Evolutionary conservation across 2,329 filamentous ascomycete genomes (phyloP).

Genomic region (Xylariales sp.): DNA sequence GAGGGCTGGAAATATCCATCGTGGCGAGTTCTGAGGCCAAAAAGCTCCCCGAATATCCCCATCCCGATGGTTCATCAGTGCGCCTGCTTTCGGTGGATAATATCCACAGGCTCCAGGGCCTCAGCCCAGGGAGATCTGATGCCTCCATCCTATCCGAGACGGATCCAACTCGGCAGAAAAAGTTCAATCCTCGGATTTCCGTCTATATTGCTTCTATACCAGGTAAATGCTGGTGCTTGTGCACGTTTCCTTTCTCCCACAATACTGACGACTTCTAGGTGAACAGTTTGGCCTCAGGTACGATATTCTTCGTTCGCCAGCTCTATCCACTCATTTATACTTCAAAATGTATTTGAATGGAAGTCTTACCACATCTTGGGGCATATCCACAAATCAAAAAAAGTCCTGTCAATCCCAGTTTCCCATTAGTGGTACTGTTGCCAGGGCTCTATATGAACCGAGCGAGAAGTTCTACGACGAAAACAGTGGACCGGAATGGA

Average conservation of each 20-base stretch:
- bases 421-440: conserved; percentile 33
- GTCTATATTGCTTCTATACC: conserved; percentile 54
- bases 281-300: conserved; percentile 51
- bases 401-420: background rate
- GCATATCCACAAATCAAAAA: conserved; percentile 21
- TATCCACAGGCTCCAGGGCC: background rate
- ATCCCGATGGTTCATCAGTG: conserved; percentile 46
- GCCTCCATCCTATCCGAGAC: conserved; percentile 20
- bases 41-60: conserved; percentile 48
- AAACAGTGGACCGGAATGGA: conserved; percentile 25
- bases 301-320: conserved; percentile 28
- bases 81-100: conserved; percentile 20
- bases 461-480: conserved; percentile 34
- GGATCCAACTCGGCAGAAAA: conserved; percentile 23
- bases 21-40: conserved; percentile 28
- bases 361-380: conserved; percentile 47
- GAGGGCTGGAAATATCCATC: conserved; percentile 43
- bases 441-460: conserved; percentile 45
- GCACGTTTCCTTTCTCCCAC: background rate
- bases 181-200: conserved; percentile 38
- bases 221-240: too few species aligned
- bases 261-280: conserved; percentile 26
- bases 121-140: conserved; percentile 8
- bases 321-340: conserved; percentile 37
- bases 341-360: conserved; percentile 55